Percentiles rank a stretch among this genome's conserved stretches.
These are phyloP conservation scores for Starmera quercuum DNA, from an alignment of 805 yeast species.

Conservation along the genomic window DNA sequence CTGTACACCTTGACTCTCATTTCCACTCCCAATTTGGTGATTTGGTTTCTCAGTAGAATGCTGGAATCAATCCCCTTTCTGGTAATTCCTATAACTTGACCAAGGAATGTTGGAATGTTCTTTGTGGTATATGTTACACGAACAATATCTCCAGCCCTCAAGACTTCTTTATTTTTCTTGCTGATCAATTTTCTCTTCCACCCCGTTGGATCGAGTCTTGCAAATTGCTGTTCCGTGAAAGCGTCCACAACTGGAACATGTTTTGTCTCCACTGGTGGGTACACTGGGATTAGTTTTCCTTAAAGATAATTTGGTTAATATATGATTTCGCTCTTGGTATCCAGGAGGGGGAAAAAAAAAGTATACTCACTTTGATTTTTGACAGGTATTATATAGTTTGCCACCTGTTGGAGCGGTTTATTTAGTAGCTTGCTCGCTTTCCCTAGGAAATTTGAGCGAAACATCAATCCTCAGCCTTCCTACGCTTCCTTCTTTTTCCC, in stretches of 20 bases:
- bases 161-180: constrained; percentile 35
- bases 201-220: constrained; percentile 65
- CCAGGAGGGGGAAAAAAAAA: no score
- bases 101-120: constrained; percentile 58
- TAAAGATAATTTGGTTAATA: no score
- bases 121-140: constrained; percentile 58
- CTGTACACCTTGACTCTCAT: constrained; percentile 72
- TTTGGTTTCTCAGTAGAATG: constrained; percentile 74
- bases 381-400: no score
- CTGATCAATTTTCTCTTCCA: constrained; percentile 51
- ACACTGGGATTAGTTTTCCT: constrained; percentile 21
- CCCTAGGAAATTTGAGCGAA: no score
- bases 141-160: constrained; percentile 78
- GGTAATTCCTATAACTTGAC: constrained; percentile 72
- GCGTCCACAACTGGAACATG: constrained; percentile 3
- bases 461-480: no score
- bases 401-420: no score
- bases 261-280: constrained; percentile 17
- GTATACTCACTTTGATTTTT: no score
- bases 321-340: no score
- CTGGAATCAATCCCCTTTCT: constrained; percentile 67
- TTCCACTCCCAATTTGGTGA: constrained; percentile 81
- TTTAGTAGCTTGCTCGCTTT: no score
- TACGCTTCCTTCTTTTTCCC: no score
- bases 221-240: constrained; percentile 4